phyloP scores from a whole-genome alignment of 2,329 filamentous ascomycete genomes.

The Colletotrichum euphorbiae region DNA sequence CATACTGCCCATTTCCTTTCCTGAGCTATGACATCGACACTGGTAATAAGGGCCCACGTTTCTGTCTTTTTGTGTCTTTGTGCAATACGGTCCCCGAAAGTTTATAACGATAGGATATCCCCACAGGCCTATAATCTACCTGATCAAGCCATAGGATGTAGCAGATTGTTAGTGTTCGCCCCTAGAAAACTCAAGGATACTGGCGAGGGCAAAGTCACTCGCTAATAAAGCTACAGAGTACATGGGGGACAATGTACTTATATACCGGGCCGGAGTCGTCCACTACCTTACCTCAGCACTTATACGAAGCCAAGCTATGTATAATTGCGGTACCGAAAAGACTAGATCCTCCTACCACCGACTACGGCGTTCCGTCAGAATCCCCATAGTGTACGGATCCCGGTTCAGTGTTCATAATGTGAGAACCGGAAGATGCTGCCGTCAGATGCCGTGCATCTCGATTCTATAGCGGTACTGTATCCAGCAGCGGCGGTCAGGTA shows the following conservation, averaged over 20 bases:
- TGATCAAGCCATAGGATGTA: no score
- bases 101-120: no score
- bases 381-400: neutral
- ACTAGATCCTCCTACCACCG: neutral
- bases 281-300: no score
- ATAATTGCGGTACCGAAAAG: no score
- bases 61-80: neutral
- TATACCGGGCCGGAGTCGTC: neutral
- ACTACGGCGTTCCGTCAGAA: constrained; percentile 8
- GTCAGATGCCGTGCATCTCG: neutral
- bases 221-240: no score
- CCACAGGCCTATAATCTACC: no score
- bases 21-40: constrained; percentile 11
- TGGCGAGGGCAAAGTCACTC: no score
- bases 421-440: neutral
- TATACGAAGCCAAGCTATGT: no score
- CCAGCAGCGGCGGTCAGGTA: constrained; percentile 19
- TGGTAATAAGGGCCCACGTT: constrained; percentile 11
- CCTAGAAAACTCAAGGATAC: no score
- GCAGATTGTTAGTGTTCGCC: no score
- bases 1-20: neutral
- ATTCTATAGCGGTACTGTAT: neutral
- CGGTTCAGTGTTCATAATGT: neutral
- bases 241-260: no score
- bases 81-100: no score